Evolutionary conservation across 805 yeast genomes (phyloP).

Genomic region (Scheffersomyces coipomensis): DNA sequence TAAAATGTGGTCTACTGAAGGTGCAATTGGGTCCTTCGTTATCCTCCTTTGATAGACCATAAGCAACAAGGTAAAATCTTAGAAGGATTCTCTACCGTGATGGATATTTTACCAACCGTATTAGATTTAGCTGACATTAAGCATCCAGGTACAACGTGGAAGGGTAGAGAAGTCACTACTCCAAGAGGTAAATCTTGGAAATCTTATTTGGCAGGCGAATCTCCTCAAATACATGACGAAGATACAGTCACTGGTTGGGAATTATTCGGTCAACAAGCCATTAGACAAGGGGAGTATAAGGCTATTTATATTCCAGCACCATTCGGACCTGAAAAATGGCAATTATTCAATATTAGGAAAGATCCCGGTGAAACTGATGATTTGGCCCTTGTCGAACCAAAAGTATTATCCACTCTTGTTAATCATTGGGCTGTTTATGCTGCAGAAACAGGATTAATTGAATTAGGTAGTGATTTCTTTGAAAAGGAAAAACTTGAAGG

Average conservation of each 20-base stretch:
- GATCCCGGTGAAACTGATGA: slow-evolving; percentile 57
- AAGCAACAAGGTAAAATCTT: slow-evolving; percentile 25
- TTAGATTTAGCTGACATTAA: slow-evolving; percentile 47
- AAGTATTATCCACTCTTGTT: slow-evolving; percentile 39
- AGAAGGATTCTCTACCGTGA: slow-evolving; percentile 51
- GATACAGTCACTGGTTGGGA: slow-evolving; percentile 57
- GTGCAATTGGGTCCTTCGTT: slow-evolving; percentile 57
- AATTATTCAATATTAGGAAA: slow-evolving; percentile 37
- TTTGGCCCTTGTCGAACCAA: slow-evolving; percentile 34
- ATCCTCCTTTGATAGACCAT: slow-evolving; percentile 33
- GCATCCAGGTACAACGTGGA: slow-evolving; percentile 41
- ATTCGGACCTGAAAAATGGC: slow-evolving; percentile 49
- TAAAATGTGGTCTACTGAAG: slow-evolving; percentile 59
- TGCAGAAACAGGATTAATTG: slow-evolving; percentile 50
- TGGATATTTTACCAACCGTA: slow-evolving; percentile 60
- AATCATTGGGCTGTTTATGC: slow-evolving; percentile 52
- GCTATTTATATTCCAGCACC: slow-evolving; percentile 51
- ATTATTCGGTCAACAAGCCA: slow-evolving; percentile 55
- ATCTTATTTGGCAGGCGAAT: slow-evolving; percentile 27
- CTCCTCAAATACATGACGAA: slow-evolving; percentile 34
- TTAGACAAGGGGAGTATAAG: slow-evolving; percentile 49
- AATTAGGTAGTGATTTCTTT: slow-evolving; percentile 15
- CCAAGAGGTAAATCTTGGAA: slow-evolving; percentile 50
- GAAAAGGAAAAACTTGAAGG: slow-evolving; percentile 10
- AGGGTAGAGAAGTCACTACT: slow-evolving; percentile 42